phyloP scores from a whole-genome alignment of 148 eudicot species.

The Beta vulgaris region DNA sequence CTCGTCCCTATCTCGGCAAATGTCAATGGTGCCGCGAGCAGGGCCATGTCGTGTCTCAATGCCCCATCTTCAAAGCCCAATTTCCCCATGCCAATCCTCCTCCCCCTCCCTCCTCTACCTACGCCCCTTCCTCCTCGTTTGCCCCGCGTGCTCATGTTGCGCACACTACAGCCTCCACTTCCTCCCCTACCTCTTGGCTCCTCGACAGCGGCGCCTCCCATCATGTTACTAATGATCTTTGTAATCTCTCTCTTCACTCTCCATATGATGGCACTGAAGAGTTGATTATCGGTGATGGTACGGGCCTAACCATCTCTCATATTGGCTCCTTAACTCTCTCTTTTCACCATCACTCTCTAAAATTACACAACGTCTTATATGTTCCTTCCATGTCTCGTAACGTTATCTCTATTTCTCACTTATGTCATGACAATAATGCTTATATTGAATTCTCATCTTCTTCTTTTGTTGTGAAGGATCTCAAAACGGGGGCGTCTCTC shows the following conservation, averaged over 20 bases:
- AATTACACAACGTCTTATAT: not conserved
- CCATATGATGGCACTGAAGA: not conserved
- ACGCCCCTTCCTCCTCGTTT: too few species aligned
- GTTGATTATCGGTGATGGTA: not conserved
- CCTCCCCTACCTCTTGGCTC: too few species aligned
- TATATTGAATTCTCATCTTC: not conserved
- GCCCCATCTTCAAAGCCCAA: too few species aligned
- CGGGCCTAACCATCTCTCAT: not conserved
- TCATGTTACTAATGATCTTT: not conserved
- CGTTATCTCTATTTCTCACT: not conserved
- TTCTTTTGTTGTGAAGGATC: not conserved
- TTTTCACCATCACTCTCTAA: not conserved
- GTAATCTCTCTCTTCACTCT: not conserved
- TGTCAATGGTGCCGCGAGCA: too few species aligned
- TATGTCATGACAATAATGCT: too few species aligned
- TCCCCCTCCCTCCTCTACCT: too few species aligned
- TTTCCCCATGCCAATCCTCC: too few species aligned
- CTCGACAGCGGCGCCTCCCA: not conserved
- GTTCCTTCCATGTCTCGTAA: not conserved
- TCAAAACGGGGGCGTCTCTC: not conserved
- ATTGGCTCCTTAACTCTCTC: not conserved
- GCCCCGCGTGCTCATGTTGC: too few species aligned
- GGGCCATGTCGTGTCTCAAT: too few species aligned
- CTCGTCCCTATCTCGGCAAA: too few species aligned
- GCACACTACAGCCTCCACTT: too few species aligned